These are phyloP conservation scores for Fusarium sp. DNA, from an alignment of 2,329 filamentous ascomycete genomes.

Conservation along the genomic window DNA sequence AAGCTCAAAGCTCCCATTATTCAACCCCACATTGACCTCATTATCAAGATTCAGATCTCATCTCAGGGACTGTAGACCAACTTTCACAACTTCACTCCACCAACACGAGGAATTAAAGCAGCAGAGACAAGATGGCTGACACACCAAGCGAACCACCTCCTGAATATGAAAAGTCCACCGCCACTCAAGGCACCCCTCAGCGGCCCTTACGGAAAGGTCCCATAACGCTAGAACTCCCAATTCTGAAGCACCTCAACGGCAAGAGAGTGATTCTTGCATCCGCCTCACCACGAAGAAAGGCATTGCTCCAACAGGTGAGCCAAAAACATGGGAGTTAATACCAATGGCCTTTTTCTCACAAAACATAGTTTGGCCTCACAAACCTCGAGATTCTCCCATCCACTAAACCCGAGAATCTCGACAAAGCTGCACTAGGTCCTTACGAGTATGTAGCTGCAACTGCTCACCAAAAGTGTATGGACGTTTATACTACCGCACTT, in stretches of 20 bases:
- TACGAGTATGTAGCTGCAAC: constrained; percentile 93
- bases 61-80: not conserved
- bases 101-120: not conserved
- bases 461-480: constrained; percentile 81
- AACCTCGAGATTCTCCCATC: constrained; percentile 88
- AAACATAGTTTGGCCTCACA: constrained; percentile 73
- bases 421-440: constrained; percentile 76
- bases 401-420: constrained; percentile 82
- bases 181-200: constrained; percentile 46
- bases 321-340: no score
- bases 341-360: constrained; percentile 12
- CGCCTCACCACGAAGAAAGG: constrained; percentile 82
- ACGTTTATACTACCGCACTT: constrained; percentile 67
- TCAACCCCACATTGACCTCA: constrained; percentile 41
- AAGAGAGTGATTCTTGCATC: constrained; percentile 91
- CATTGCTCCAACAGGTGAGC: constrained; percentile 75
- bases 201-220: constrained; percentile 57
- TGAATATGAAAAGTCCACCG: constrained; percentile 53
- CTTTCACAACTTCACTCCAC: constrained; percentile 12
- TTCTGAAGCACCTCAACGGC: constrained; percentile 76
- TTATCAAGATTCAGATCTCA: constrained; percentile 22
- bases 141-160: constrained; percentile 53
- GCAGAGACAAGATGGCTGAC: constrained; percentile 40
- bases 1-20: constrained; percentile 32
- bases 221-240: constrained; percentile 79